phyloP scores from a whole-genome alignment of 2,329 filamentous ascomycete species.

The Hypoxylon sp. region DNA sequence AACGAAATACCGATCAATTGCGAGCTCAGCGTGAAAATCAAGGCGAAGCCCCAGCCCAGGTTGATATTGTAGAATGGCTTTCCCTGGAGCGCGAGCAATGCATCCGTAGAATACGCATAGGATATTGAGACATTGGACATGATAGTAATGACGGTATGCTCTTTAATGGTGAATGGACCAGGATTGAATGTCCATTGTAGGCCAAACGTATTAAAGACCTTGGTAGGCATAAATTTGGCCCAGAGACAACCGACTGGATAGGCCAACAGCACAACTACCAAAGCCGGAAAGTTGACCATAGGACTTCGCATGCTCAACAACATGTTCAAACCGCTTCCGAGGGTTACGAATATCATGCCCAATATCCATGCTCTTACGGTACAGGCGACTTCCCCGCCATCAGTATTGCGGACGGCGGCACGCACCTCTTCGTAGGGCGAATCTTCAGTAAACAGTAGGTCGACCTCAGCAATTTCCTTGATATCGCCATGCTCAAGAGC shows the following conservation, averaged over 20 bases:
- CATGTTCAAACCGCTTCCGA: conserved; percentile 59
- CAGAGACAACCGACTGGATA: conserved; percentile 62
- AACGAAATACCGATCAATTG: conserved; percentile 69
- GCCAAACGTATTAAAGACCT: conserved; percentile 60
- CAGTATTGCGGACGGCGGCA: conserved; percentile 61
- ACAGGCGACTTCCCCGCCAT: conserved; percentile 60
- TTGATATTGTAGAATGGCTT: conserved; percentile 60
- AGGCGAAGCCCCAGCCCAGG: conserved; percentile 64
- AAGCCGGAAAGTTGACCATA: conserved; percentile 56
- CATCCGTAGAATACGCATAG: conserved; percentile 60
- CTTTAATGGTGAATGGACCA: conserved; percentile 63
- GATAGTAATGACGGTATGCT: conserved; percentile 61
- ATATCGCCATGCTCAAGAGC: conserved; percentile 53
- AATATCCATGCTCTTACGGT: conserved; percentile 63
- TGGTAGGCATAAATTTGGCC: conserved; percentile 60
- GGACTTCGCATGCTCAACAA: conserved; percentile 56
- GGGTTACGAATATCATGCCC: conserved; percentile 61
- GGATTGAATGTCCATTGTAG: conserved; percentile 61
- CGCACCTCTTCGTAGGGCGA: conserved; percentile 60
- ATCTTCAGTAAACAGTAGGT: conserved; percentile 55
- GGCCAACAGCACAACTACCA: conserved; percentile 59
- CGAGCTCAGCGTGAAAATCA: conserved; percentile 64
- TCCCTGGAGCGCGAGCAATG: conserved; percentile 58
- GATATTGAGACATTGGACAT: conserved; percentile 61
- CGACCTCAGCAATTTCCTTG: conserved; percentile 53